Base-by-base conservation (phyloP, 352 stramenopile species). In the Phytophthora cactorum region DNA sequence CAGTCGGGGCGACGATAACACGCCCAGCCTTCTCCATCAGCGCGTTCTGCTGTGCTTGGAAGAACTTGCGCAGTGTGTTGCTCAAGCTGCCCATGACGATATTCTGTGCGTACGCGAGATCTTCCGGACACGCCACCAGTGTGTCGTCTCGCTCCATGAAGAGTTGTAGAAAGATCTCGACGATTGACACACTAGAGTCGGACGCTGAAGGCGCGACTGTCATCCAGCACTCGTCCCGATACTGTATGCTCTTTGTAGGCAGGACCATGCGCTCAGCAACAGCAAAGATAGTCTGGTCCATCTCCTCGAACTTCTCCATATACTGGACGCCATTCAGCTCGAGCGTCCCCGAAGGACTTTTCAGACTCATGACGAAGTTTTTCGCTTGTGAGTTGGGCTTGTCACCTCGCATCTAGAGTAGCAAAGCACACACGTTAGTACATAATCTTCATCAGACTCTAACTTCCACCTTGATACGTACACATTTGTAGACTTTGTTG, bases 171-270 rank as follows among this genome's bases (percentile, higher is more conserved):
- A 46, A 59, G 4, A 63, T 61, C 15, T 63, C 50, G 12, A 68
- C 68, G 0, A 72, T 29, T 9, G 62, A 63, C 1, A 5, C 25
- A 10, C 14, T 50, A 0, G 45, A 0, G 0, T 36, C 51, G 5
- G 14, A 41, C 3, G n/a, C 22, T 1, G 62, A 60, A 1, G 43
- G 62, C 0, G 39, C 62, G n/a, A 75, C 46, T 6, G 52, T 69
- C 39, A 61, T 72, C 70, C 70, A 78, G n/a, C 54, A 51, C 8
- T 70, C 60, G 38, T 64, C 56, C 14, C 52, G 66, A 27, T 74
- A 75, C 4, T 63, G 49, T 0, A 71, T 36, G 8, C 61, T 27
- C 15, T 68, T 68, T 0, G 66, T 63, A 0, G 70, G 34, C 1
- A 62, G 47, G 2, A 63, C 5, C 51, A 75, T 66, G 8, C 64